phyloP scores from a whole-genome alignment of 805 yeast genomes.

The Cyberlindnera saturnus region DNA sequence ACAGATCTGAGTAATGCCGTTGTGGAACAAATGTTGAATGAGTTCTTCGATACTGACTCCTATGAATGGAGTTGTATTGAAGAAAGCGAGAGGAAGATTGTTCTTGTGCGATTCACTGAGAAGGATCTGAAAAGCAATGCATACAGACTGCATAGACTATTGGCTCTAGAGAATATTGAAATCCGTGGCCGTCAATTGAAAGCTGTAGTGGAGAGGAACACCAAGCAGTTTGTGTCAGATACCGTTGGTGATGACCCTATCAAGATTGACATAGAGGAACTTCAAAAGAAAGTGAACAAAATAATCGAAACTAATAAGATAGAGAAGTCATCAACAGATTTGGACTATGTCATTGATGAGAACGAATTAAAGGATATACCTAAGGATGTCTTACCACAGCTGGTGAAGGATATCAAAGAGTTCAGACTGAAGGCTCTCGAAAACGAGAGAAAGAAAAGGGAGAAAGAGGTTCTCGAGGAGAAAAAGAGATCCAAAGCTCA shows the following conservation, averaged over 20 bases:
- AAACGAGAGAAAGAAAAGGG: constrained; percentile 46
- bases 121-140: not conserved
- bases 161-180: constrained; percentile 1
- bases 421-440: constrained; percentile 51
- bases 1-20: constrained; percentile 26
- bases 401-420: constrained; percentile 46
- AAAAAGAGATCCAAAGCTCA: constrained; percentile 42
- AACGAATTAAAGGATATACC: constrained; percentile 55
- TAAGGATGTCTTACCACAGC: constrained; percentile 42
- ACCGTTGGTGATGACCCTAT: constrained; percentile 3
- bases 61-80: constrained; percentile 32
- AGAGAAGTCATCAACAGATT: constrained; percentile 1
- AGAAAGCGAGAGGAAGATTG: constrained; percentile 28
- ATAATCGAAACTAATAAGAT: constrained; percentile 3
- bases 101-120: constrained; percentile 28
- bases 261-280: not conserved
- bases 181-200: constrained; percentile 1
- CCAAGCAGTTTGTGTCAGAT: constrained; percentile 9
- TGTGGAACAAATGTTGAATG: constrained; percentile 30
- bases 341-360: constrained; percentile 47
- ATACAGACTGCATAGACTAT: not conserved
- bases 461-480: constrained; percentile 41
- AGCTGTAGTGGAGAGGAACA: constrained; percentile 7
- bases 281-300: not conserved
- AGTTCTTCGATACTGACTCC: constrained; percentile 8